phyloP scores from a whole-genome alignment of 192 early-diverging fungal genomes.

The Coemansia sp. region DNA sequence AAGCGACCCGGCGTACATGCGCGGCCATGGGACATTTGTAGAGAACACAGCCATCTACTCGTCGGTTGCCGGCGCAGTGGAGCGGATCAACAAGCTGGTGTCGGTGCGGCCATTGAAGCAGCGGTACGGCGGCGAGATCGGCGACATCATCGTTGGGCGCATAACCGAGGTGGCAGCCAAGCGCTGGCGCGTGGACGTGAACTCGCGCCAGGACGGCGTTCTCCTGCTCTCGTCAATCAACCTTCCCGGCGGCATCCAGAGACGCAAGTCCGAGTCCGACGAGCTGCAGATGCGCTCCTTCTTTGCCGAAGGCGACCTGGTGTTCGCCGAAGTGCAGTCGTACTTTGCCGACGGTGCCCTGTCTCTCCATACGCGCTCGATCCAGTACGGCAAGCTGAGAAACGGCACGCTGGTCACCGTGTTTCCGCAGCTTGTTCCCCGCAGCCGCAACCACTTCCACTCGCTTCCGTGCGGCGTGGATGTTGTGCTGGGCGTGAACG shows the following conservation, averaged over 20 bases:
- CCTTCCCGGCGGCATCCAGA: slow-evolving; percentile 92
- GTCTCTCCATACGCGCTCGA: slow-evolving; percentile 85
- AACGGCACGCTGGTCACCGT: slow-evolving; percentile 82
- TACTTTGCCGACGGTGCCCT: slow-evolving; percentile 87
- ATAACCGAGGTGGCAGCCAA: slow-evolving; percentile 88
- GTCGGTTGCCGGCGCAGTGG: slow-evolving; percentile 87
- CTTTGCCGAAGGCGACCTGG: slow-evolving; percentile 91
- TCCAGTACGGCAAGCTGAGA: slow-evolving; percentile 87
- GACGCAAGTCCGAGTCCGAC: slow-evolving; percentile 93
- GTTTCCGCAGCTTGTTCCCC: slow-evolving; percentile 85
- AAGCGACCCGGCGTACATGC: slow-evolving; percentile 48
- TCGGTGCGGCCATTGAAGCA: slow-evolving; percentile 86
- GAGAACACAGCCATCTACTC: slow-evolving; percentile 71
- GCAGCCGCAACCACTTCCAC: slow-evolving; percentile 95
- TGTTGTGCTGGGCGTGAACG: slow-evolving; percentile 93
- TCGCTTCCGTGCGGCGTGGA: slow-evolving; percentile 90
- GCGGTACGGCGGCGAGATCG: slow-evolving; percentile 92
- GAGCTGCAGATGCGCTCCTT: slow-evolving; percentile 96
- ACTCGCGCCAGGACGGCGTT: slow-evolving; percentile 82
- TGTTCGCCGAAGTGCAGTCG: slow-evolving; percentile 88
- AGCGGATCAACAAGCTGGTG: slow-evolving; percentile 95
- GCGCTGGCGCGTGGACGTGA: slow-evolving; percentile 95
- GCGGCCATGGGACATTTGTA: slow-evolving; percentile 88
- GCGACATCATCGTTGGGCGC: slow-evolving; percentile 94
- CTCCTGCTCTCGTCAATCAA: slow-evolving; percentile 89